Evolutionary conservation across 208 protist genomes (phyloP), one percentile per base, ranked within the genome.

Genomic region (Leptomonas seymouri): DNA sequence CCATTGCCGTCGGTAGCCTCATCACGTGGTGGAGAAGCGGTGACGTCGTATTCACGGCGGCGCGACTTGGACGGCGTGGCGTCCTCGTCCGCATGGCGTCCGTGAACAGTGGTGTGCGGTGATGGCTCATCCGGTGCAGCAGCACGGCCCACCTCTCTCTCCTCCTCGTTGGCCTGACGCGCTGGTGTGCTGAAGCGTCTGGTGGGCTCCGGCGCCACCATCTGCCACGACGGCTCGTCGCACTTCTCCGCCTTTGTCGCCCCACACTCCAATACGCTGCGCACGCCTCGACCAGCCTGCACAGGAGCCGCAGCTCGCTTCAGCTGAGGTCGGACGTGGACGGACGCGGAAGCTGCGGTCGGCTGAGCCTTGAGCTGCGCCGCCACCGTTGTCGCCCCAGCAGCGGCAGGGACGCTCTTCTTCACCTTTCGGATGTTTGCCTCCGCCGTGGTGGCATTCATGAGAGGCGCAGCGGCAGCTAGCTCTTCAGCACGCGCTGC

Each of bases 21-120:
- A n/a, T 58, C 50, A 25, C 66, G 61, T 27, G 68, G 23, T 21
- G 62, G 68, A 14, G 67, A 71, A 42, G 74, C 68, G 18, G 61
- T 71, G 27, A 31, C 36, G 41, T 80, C 74, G 58, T 71, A 36
- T 45, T 80, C 74, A 9, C 66, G 45, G 9, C 74, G 74, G 49
- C 63, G 74, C 21, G 74, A 80, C 50, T 80, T 80, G 46, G 53
- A 73, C 60, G 74, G 74, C 0, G 74, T 68, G 16, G 51, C 59
- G 48, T 74, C 67, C n/a, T 44, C 49, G 2, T 49, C 15, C 12
- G 28, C 36, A 21, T 46, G 72, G 23, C 28, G 21, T 25, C 48
- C 72, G 23, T 67, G 64, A 4, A 72, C 18, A 15, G 60, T 73
- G 12, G 45, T 71, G 42, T 46, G 61, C n/a, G 67, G 67, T 12